Base-by-base conservation (phyloP, 1,284 basidiomycete species). In the Sporisorium exsertum region DNA sequence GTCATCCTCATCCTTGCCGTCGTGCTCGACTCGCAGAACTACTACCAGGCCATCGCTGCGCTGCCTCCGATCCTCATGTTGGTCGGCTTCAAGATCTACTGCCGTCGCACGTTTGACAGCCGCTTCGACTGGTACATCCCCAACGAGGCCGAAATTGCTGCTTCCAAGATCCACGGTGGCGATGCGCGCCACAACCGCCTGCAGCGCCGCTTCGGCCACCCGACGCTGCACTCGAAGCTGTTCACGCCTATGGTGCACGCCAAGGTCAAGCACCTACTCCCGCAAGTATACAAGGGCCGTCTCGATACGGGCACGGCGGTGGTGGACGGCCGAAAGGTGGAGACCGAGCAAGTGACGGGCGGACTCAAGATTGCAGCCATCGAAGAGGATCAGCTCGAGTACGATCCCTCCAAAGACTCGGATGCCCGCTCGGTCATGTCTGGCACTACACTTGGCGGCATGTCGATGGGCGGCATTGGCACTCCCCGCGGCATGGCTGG, bases 191-290 rank as follows among this genome's bases (percentile, higher is more conserved):
- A 81, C 63, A 69, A 83, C 56, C 79, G 78, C 33, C 66, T 85
- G 26, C 78, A 79, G 64, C 75, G 82, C 12, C 81, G 83, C 29
- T 85, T 85, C 62, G 84, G 84, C n/a, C 82, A 85, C 45, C 83
- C 83, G 1, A 75, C 78, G 45, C 62, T 85, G 5, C 78, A 82
- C 62, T 74, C 83, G 35, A 77, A 77, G 51, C 76, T 85, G 18
- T 81, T 76, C 32, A 79, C 73, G 0, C 84, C 84, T 33, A 81
- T 85, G 72, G 82, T 85, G 27, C 74, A 81, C 61, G 78, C 81
- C 54, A 72, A 77, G 47, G 73, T 81, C 63, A 78, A 81, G 61
- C 74, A 81, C 27, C 58, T 81, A 5, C 58, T 82, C 9, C 74
- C 76, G 5, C 63, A 82, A 22, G 71, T 85, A 15, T 85, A 84